phyloP scores from a whole-genome alignment of 805 yeast species.

The Zygotorulaspora danielsina region DNA sequence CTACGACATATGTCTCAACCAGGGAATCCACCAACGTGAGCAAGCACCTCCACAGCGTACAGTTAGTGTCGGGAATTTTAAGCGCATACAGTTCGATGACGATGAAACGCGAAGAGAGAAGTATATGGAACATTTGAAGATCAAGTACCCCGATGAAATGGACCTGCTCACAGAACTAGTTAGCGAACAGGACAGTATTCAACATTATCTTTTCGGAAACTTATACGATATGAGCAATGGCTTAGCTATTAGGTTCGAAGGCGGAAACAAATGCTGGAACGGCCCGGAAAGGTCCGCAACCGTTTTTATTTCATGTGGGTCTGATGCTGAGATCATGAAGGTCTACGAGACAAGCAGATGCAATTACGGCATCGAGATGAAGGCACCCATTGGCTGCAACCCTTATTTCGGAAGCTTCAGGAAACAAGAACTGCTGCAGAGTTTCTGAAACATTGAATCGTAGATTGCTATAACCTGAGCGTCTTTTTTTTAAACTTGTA shows the following conservation, averaged over 20 bases:
- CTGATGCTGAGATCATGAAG: slow-evolving; percentile 38
- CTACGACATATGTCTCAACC: slow-evolving; percentile 26
- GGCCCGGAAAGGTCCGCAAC: slow-evolving; percentile 79
- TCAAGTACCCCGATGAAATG: slow-evolving; percentile 21
- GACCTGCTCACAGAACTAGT: slow-evolving; percentile 27
- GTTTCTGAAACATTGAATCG: too few relatives aligned
- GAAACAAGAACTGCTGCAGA: too few relatives aligned
- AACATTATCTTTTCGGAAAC: slow-evolving; percentile 28
- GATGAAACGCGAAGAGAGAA: slow-evolving; percentile 14
- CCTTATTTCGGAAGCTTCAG: slow-evolving; percentile 12
- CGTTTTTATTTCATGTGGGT: slow-evolving; percentile 66
- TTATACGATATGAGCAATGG: slow-evolving; percentile 34
- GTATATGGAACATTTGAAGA: slow-evolving; percentile 24
- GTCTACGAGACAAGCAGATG: slow-evolving; percentile 91
- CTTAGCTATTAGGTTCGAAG: slow-evolving; percentile 40
- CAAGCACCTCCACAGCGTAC: slow-evolving; percentile 19
- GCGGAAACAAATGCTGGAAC: slow-evolving; percentile 88
- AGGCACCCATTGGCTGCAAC: slow-evolving; percentile 42
- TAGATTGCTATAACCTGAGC: too few relatives aligned
- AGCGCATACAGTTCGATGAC: slow-evolving; percentile 12
- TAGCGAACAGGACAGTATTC: slow-evolving; percentile 21
- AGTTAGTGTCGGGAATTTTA: slow-evolving; percentile 28
- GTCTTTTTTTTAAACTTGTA: too few relatives aligned
- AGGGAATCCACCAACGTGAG: slow-evolving; percentile 26
- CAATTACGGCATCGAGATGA: slow-evolving; percentile 54